Conservation (phyloP, 371 early-diverging fungal genomes). For the Lichtheimia hyalospora region DNA sequence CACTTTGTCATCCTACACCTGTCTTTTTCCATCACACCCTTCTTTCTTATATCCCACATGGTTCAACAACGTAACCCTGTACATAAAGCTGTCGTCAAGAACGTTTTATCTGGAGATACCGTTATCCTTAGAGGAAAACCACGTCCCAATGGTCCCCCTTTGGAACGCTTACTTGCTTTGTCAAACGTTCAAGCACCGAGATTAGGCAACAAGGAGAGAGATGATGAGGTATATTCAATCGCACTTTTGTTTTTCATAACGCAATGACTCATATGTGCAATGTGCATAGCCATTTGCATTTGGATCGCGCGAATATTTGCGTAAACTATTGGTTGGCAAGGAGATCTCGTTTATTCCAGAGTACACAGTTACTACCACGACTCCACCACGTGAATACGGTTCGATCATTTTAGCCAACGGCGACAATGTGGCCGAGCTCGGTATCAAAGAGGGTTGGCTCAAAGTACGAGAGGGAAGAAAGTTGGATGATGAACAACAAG, state of each 20-base stretch:
- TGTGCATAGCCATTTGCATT: constrained; percentile 75
- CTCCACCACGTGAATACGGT: constrained; percentile 74
- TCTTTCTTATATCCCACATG: constrained; percentile 2
- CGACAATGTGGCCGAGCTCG: constrained; percentile 70
- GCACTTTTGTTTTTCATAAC: neutral
- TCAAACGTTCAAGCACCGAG: constrained; percentile 85
- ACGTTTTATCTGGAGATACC: constrained; percentile 90
- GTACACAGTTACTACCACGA: constrained; percentile 60
- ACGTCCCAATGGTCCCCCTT: constrained; percentile 79
- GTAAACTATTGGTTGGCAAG: constrained; percentile 86
- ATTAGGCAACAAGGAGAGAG: constrained; percentile 76
- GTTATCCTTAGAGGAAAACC: constrained; percentile 84
- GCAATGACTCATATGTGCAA: neutral
- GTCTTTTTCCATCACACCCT: neutral
- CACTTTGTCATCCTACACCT: neutral
- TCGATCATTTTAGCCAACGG: constrained; percentile 58
- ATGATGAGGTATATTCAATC: constrained; percentile 70
- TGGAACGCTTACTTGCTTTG: constrained; percentile 83
- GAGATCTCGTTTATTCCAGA: constrained; percentile 85
- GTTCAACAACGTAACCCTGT: constrained; percentile 17
- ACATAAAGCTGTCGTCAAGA: constrained; percentile 75
- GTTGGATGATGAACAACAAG: constrained; percentile 44
- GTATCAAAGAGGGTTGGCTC: constrained; percentile 86
- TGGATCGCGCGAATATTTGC: constrained; percentile 86
- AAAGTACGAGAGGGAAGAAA: constrained; percentile 68